Evolutionary conservation across 768 basidiomycete genomes (phyloP), one percentile per base, ranked within the genome.

Genomic region (Amanita rimosa): DNA sequence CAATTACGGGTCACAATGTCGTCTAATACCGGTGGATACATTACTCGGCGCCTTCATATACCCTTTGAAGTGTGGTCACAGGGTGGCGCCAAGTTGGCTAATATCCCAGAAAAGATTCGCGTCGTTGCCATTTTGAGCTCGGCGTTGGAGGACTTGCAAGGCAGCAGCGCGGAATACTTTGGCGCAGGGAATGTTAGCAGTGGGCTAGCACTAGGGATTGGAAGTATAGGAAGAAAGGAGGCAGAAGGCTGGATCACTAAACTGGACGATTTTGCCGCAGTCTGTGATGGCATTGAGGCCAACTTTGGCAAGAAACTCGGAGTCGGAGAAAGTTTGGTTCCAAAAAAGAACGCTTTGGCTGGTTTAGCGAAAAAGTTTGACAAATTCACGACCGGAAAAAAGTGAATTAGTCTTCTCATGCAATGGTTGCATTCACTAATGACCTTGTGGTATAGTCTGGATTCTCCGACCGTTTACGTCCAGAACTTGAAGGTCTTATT

Each of bases 1-100:
- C 74, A 89, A 19, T 68, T 95, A 33, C 73, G 81, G 52, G 77
- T 70, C 45, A 90, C 90, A 22, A 94, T 94, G 79, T 75, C 71
- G 33, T 81, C 79, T 33, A 71, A 74, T 52, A 79, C 84, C 3
- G 92, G 92, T n/a, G 90, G 88, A 27, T 94, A 93, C 62, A 70
- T 95, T 49, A 92, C 89, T 13, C 83, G 82, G 40, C 77, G 84
- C 40, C 64, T 95, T 55, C 91, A 92, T 63, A 85, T 95, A 24
- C 90, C 92, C 11, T 79, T 79, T 48, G 87, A 89, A 59, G 85
- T 93, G 19, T 95, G 92, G 92, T 85, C 87, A 38, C 86, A 90
- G 60, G 85, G 85, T 24, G 90, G 91, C 36, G 87, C 85, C 26
- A 93, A 92, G 62, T 74, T 96, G 43, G 68, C 71, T 31, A 91